Evolutionary conservation across 768 basidiomycete species (phyloP).

Genomic region (Boletellus ananiceps): DNA sequence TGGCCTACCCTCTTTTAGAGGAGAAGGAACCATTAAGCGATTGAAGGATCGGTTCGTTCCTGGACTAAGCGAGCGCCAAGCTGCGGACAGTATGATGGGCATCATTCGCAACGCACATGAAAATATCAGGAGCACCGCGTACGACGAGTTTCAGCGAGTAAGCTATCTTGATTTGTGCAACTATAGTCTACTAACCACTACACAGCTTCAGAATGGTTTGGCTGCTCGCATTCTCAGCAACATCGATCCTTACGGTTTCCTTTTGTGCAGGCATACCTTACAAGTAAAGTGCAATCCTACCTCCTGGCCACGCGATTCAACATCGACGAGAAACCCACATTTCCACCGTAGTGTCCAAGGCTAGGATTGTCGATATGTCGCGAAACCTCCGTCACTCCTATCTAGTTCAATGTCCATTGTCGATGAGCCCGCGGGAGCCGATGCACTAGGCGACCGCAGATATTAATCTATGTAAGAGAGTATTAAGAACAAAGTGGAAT

Average conservation of each 20-base stretch:
- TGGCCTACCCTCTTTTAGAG: conserved; percentile 94
- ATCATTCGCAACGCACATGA: conserved; percentile 91
- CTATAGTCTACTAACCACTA: conserved; percentile 5
- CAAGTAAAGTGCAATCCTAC: conserved; percentile 15
- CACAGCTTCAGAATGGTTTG: conserved; percentile 47
- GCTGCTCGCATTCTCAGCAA: not conserved
- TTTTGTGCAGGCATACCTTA: conserved; percentile 28
- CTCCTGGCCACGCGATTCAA: not conserved
- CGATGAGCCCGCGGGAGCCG: not conserved
- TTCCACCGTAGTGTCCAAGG: not conserved
- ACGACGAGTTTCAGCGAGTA: conserved; percentile 93
- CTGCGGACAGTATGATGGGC: conserved; percentile 90
- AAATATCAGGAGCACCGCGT: conserved; percentile 88
- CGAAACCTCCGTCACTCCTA: not conserved
- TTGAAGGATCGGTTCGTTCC: conserved; percentile 84
- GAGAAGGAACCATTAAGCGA: conserved; percentile 85
- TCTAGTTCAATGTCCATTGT: conserved; percentile 2
- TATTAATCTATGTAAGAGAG: no score
- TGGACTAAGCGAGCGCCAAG: conserved; percentile 79
- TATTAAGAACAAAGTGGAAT: no score
- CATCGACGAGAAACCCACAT: not conserved
- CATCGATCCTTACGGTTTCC: not conserved
- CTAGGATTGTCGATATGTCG: not conserved
- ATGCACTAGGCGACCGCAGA: no score
- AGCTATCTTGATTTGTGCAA: conserved; percentile 22